phyloP scores from a whole-genome alignment of 345 rosid genomes.

The Carallia pectinifolia region DNA sequence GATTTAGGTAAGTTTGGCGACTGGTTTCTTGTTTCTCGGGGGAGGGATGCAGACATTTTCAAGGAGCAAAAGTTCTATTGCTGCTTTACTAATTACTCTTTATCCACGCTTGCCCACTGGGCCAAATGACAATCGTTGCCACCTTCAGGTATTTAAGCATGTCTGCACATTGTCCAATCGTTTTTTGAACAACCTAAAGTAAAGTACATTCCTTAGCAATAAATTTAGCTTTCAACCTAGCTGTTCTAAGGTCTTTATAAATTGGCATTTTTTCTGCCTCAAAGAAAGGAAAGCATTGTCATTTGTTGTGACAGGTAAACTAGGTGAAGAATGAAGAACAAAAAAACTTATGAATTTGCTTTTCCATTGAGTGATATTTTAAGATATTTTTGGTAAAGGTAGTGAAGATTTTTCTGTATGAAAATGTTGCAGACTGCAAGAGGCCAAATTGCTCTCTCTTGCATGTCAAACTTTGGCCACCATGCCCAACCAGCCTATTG shows the following conservation, averaged over 20 bases:
- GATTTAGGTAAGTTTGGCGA: constrained; percentile 84
- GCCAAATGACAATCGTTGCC: constrained; percentile 98
- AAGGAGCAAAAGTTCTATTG: constrained; percentile 74
- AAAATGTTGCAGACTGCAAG: background rate
- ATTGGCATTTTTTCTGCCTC: background rate
- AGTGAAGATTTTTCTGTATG: background rate
- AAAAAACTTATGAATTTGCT: background rate
- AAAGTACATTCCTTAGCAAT: background rate
- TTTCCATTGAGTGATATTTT: background rate
- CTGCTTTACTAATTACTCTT: constrained; percentile 80
- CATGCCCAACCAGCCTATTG: background rate
- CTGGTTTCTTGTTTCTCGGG: constrained; percentile 94
- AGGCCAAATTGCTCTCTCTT: background rate
- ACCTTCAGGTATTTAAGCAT: constrained; percentile 73
- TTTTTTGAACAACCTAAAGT: background rate
- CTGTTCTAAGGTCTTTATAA: background rate
- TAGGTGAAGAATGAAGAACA: background rate
- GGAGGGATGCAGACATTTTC: constrained; percentile 95
- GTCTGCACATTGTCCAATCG: background rate
- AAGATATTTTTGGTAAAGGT: background rate
- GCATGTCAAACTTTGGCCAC: background rate
- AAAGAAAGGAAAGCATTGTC: background rate
- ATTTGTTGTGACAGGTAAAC: background rate
- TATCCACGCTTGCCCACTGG: constrained; percentile 95
- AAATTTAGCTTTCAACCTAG: background rate